Evolutionary conservation across 208 protist species (phyloP).

Genomic region (Angomonas ambiguus): DNA sequence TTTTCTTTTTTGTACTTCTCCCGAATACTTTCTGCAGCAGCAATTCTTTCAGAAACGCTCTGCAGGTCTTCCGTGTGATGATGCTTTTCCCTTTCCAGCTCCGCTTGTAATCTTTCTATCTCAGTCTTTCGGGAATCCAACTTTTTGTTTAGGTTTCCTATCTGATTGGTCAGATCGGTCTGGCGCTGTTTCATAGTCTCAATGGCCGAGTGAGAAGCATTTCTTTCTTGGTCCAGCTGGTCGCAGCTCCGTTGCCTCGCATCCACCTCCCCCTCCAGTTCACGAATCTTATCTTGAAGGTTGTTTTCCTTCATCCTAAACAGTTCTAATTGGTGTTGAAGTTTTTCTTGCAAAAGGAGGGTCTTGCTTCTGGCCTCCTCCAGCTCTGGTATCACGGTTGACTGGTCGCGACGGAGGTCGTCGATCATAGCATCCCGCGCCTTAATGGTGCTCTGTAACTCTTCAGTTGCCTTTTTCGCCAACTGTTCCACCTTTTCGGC

Average conservation of each 20-base stretch:
- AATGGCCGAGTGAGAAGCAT: slow-evolving; percentile 12
- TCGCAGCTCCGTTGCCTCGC: slow-evolving; percentile 17
- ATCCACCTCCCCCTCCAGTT: slow-evolving; percentile 16
- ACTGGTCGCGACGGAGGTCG: slow-evolving; percentile 42
- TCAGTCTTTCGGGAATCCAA: slow-evolving; percentile 28
- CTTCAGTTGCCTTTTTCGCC: slow-evolving; percentile 40
- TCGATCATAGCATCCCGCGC: slow-evolving; percentile 40
- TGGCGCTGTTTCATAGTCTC: slow-evolving; percentile 25
- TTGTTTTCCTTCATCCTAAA: slow-evolving; percentile 19
- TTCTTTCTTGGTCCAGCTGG: slow-evolving; percentile 15
- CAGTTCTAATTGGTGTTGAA: slow-evolving; percentile 44
- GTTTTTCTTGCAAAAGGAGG: slow-evolving; percentile 46
- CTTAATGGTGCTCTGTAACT: slow-evolving; percentile 33
- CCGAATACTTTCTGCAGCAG: slow-evolving; percentile 33
- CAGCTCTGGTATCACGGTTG: slow-evolving; percentile 30
- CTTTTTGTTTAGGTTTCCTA: slow-evolving; percentile 33
- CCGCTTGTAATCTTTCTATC: slow-evolving; percentile 19
- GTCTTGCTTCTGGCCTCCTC: slow-evolving; percentile 35
- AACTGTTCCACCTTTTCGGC: slow-evolving; percentile 55
- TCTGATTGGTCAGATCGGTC: slow-evolving; percentile 36
- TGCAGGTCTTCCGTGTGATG: slow-evolving; percentile 19
- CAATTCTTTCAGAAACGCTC: slow-evolving; percentile 26
- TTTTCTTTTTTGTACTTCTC: slow-evolving; percentile 59
- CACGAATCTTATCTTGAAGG: slow-evolving; percentile 23
- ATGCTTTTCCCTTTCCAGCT: slow-evolving; percentile 18